Percentiles rank a stretch among this genome's conserved stretches.
phyloP scores from a whole-genome alignment of 2,329 filamentous ascomycete species.

The Volutella citrinella region DNA sequence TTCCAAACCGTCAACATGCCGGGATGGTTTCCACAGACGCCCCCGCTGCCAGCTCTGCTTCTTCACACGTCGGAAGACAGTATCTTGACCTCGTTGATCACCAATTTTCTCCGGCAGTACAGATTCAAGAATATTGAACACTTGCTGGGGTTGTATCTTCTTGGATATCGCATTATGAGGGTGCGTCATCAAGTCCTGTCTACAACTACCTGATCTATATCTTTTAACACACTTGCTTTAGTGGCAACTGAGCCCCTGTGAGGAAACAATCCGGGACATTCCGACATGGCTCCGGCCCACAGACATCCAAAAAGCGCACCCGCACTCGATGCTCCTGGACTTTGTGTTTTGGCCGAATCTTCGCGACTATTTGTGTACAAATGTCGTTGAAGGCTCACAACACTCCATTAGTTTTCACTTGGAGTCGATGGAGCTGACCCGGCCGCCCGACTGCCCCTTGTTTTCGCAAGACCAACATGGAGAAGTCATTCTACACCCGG shows the following conservation, averaged over 20 bases:
- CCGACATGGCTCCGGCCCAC: slow-evolving; percentile 20
- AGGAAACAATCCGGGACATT: slow-evolving; percentile 17
- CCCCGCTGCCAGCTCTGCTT: slow-evolving; percentile 19
- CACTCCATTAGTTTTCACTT: slow-evolving; percentile 23
- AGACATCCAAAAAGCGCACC: slow-evolving; percentile 18
- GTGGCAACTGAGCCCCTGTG: slow-evolving; percentile 23
- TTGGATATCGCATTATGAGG: slow-evolving; percentile 21
- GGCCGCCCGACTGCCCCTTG: slow-evolving; percentile 17
- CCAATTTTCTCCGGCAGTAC: slow-evolving; percentile 21
- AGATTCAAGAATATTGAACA: slow-evolving; percentile 20
- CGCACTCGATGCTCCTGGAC: slow-evolving; percentile 22
- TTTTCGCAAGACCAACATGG: slow-evolving; percentile 10
- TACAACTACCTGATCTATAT: background rate
- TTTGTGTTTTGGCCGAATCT: slow-evolving; percentile 24
- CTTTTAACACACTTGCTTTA: slow-evolving; percentile 7
- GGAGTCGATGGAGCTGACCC: slow-evolving; percentile 16
- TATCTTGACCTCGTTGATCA: slow-evolving; percentile 17
- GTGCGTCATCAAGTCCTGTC: slow-evolving; percentile 12
- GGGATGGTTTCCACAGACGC: slow-evolving; percentile 20
- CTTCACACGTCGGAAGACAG: slow-evolving; percentile 22
- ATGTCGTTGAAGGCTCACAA: slow-evolving; percentile 15
- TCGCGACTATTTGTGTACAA: slow-evolving; percentile 19
- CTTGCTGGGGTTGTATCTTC: slow-evolving; percentile 21
- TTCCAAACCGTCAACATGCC: slow-evolving; percentile 16
- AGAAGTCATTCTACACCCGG: slow-evolving; percentile 17